Percentiles rank a stretch among this genome's conserved stretches.
Evolutionary conservation across 2,329 filamentous ascomycete species (phyloP).

Genomic region (Pseudogymnoascus sp.): DNA sequence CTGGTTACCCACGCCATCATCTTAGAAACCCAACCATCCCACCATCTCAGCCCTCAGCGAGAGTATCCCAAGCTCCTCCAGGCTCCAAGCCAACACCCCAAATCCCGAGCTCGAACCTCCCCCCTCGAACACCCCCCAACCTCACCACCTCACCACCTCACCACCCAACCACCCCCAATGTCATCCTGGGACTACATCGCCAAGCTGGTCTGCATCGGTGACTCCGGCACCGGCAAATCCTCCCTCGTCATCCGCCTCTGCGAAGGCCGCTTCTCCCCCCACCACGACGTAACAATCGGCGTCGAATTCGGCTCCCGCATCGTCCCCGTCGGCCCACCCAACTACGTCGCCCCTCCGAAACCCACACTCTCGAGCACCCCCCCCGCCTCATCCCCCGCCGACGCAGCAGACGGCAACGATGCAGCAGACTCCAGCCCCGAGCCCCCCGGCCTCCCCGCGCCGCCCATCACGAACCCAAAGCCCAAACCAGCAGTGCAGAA

Average conservation of each 20-base stretch:
- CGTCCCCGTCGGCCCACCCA: conserved; percentile 80
- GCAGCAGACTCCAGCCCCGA: conserved; percentile 14
- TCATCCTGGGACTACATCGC: conserved; percentile 91
- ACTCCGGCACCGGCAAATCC: conserved; percentile 93
- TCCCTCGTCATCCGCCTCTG: conserved; percentile 90
- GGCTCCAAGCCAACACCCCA: not conserved
- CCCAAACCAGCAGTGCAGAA: conserved; percentile 40
- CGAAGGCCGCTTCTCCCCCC: conserved; percentile 87
- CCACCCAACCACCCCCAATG: conserved; percentile 32
- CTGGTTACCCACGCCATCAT: not conserved
- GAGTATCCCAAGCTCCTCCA: not conserved
- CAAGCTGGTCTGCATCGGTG: conserved; percentile 96
- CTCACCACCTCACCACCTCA: not conserved
- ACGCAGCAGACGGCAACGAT: conserved; percentile 3
- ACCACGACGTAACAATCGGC: conserved; percentile 95
- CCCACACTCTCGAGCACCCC: conserved; percentile 25
- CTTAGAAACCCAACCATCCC: not conserved
- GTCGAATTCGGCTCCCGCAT: conserved; percentile 94
- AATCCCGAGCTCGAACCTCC: not conserved
- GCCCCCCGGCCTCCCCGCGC: conserved; percentile 43
- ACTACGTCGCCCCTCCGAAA: conserved; percentile 39
- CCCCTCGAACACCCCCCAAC: not conserved
- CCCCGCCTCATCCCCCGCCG: conserved; percentile 23
- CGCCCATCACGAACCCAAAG: conserved; percentile 32
- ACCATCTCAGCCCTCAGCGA: not conserved